These are phyloP conservation scores for Aspergillus awamori DNA, from an alignment of 2,329 filamentous ascomycete genomes.

Conservation along the genomic window DNA sequence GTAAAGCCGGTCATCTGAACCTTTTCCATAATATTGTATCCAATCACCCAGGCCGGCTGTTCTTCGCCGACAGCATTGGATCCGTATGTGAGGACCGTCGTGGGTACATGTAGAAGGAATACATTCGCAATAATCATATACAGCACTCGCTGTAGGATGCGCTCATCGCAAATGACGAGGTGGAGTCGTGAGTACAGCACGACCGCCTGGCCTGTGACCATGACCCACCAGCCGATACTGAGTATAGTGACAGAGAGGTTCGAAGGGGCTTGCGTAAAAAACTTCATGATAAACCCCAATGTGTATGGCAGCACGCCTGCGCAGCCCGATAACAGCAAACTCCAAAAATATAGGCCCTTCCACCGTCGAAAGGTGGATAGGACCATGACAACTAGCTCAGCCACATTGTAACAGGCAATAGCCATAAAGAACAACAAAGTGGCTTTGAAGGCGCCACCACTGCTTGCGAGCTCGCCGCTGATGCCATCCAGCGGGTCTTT, in stretches of 20 bases:
- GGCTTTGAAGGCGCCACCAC: conserved; percentile 26
- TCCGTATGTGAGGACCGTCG: conserved; percentile 58
- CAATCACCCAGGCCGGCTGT: conserved; percentile 34
- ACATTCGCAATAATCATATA: conserved; percentile 61
- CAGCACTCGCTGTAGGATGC: conserved; percentile 54
- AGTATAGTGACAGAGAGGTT: conserved; percentile 46
- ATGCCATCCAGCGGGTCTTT: conserved; percentile 35
- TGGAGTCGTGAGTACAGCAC: conserved; percentile 67
- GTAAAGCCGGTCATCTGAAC: conserved; percentile 51
- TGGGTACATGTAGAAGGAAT: conserved; percentile 57
- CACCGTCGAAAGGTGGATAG: conserved; percentile 44
- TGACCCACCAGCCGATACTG: conserved; percentile 60
- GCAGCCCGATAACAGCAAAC: conserved; percentile 38
- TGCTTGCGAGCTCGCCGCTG: conserved; percentile 31
- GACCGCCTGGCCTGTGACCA: conserved; percentile 64
- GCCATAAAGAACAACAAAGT: conserved; percentile 37
- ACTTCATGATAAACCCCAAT: conserved; percentile 48
- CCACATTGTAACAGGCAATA: conserved; percentile 53
- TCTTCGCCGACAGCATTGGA: conserved; percentile 28
- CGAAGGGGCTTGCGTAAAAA: conserved; percentile 36
- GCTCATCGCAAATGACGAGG: conserved; percentile 57
- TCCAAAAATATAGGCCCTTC: conserved; percentile 49
- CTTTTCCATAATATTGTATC: conserved; percentile 51
- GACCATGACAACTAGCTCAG: conserved; percentile 46
- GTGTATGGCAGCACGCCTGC: conserved; percentile 43